Base-by-base conservation (phyloP, 768 basidiomycete genomes). In the Suillus subaureus region DNA sequence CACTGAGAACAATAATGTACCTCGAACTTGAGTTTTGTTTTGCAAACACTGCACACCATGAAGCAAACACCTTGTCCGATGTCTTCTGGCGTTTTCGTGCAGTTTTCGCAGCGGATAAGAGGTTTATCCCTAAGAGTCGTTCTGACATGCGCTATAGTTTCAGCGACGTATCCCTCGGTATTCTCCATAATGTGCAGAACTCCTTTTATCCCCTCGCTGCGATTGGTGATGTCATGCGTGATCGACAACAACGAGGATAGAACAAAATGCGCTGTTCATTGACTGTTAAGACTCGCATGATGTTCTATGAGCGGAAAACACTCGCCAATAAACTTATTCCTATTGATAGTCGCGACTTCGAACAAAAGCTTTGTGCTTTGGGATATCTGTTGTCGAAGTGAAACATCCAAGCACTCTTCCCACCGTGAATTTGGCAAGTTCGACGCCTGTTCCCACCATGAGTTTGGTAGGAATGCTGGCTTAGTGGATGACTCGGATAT, bases 41-140 rank as follows among this genome's bases (percentile, higher is more conserved):
- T 73, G 62, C 70, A 71, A 33, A 43, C 35, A 18, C 72, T 66
- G 65, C 72, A 73, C 42, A 70, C n/a, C 70, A 70, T 71, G 60
- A 70, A 73, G 37, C 68, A 65, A n/a, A 39, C 33, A 52, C 61
- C 51, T 16, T 49, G 51, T 8, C 66, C 69, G 54, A 70, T 64
- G 35, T 71, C 70, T 23, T 62, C 66, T 31, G 66, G 64, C 33
- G 35, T 70, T 40, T 64, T 68, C 23, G 63, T 68, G 64, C 70
- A 71, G 42, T 68, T 66, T 58, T 71, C 64, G 58, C 70, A 71
- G 63, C 70, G 70, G 9, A 70, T 65, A 23, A 67, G 8, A 23
- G 72, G 67, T 62, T 67, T 70, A 35, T 66, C 64, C 18, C 64
- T 67, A 7, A 60, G 18, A 35, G n/a, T 51, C 35, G 39, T 15